Conservation (phyloP, 2,329 filamentous ascomycete species). For the Fusarium duplospermum region DNA sequence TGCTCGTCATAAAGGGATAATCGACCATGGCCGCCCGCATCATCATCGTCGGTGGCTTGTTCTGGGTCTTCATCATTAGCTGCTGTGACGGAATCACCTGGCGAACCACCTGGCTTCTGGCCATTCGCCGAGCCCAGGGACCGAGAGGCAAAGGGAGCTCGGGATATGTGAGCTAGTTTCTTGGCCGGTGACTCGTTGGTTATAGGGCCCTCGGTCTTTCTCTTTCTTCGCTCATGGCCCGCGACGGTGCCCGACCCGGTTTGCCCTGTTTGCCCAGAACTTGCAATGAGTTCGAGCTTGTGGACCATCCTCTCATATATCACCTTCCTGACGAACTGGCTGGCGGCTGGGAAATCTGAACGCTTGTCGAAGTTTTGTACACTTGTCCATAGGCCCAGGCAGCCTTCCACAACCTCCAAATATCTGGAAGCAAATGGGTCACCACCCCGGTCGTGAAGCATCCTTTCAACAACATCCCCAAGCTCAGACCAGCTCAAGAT, state of each 20-base stretch:
- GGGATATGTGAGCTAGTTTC: background rate
- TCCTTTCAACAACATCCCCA: rapidly evolving
- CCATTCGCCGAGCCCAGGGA: background rate
- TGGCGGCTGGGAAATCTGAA: background rate
- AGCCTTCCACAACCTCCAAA: background rate
- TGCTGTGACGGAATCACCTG: background rate
- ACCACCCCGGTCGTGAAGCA: background rate
- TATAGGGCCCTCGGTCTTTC: background rate
- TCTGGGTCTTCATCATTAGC: background rate
- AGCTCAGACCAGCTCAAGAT: background rate
- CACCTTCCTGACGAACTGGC: background rate
- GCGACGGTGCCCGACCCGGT: rapidly evolving
- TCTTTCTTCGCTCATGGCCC: background rate
- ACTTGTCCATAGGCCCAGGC: background rate
- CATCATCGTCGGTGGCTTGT: no score
- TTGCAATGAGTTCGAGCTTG: background rate
- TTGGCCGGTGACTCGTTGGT: rapidly evolving
- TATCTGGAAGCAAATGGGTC: background rate
- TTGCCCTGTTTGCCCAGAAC: background rate
- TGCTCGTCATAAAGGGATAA: background rate
- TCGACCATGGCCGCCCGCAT: background rate
- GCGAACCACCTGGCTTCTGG: background rate
- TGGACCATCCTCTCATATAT: background rate
- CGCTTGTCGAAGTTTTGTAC: background rate
- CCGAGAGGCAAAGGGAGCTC: background rate